Conservation (phyloP, 768 basidiomycete genomes). For the Mycena maculata region DNA sequence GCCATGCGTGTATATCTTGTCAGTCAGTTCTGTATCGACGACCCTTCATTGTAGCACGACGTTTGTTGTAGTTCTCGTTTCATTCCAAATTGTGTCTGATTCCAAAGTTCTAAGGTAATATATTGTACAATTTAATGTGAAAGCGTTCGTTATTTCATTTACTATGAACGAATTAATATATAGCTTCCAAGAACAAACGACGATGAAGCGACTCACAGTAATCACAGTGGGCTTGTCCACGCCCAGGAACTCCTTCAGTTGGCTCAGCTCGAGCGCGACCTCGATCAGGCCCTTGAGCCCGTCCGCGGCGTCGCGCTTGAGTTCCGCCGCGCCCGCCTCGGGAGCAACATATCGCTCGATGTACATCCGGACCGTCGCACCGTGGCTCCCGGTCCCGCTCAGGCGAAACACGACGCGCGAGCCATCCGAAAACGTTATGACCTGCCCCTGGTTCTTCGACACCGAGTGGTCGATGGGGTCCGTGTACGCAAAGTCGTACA, state of each 20-base stretch:
- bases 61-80: neutral
- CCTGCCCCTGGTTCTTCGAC: slow-evolving; percentile 95
- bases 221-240: slow-evolving; percentile 96
- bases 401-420: slow-evolving; percentile 95
- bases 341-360: slow-evolving; percentile 90
- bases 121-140: slow-evolving; percentile 28
- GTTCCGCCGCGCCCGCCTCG: slow-evolving; percentile 74
- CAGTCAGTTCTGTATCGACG: neutral
- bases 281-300: slow-evolving; percentile 96
- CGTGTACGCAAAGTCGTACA: slow-evolving; percentile 94
- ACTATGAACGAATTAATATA: neutral
- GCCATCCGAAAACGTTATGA: slow-evolving; percentile 91
- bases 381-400: slow-evolving; percentile 95
- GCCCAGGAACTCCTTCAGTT: slow-evolving; percentile 87
- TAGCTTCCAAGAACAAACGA: no score
- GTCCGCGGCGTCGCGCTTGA: slow-evolving; percentile 82
- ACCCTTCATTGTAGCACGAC: neutral
- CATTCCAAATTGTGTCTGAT: neutral
- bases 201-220: slow-evolving; percentile 69
- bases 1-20: neutral
- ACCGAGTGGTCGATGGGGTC: slow-evolving; percentile 98
- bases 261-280: slow-evolving; percentile 87
- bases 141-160: slow-evolving; percentile 5
- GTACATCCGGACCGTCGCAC: slow-evolving; percentile 96
- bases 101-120: slow-evolving; percentile 26